Percentiles rank a stretch among this genome's conserved stretches.
Conservation (phyloP, 139 green algal genomes). For the Auxenochlorella protothecoides region DNA sequence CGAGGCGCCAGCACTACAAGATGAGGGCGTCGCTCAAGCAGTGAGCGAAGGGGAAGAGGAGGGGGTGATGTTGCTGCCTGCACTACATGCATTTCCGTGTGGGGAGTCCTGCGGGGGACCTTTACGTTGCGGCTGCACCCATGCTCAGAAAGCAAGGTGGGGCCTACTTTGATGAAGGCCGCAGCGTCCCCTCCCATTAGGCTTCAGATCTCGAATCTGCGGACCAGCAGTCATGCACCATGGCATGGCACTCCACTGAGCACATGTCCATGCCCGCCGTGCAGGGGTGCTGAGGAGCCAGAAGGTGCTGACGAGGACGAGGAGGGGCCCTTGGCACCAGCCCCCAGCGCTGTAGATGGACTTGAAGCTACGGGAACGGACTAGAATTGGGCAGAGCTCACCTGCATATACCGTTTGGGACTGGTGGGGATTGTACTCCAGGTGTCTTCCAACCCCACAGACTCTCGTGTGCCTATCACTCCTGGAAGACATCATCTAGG, state of each 20-base stretch:
- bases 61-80: neutral
- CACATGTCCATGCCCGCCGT: neutral
- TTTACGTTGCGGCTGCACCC: neutral
- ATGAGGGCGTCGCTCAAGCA: slow-evolving; percentile 13
- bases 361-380: too few species aligned
- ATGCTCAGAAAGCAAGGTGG: too few species aligned
- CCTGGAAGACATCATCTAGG: too few species aligned
- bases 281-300: slow-evolving; percentile 1
- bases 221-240: neutral
- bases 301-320: neutral
- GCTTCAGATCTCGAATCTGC: too few species aligned
- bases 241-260: neutral
- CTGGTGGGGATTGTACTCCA: too few species aligned
- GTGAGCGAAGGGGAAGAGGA: neutral
- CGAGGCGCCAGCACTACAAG: slow-evolving; percentile 26
- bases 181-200: too few species aligned
- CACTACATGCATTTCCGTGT: neutral
- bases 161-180: too few species aligned
- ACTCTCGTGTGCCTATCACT: too few species aligned
- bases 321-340: neutral
- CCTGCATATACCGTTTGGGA: too few species aligned
- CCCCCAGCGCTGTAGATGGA: neutral
- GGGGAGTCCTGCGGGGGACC: neutral
- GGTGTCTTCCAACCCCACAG: too few species aligned
- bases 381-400: too few species aligned